phyloP scores from a whole-genome alignment of 164 flowering plant species.

The Stephania cephalantha region DNA sequence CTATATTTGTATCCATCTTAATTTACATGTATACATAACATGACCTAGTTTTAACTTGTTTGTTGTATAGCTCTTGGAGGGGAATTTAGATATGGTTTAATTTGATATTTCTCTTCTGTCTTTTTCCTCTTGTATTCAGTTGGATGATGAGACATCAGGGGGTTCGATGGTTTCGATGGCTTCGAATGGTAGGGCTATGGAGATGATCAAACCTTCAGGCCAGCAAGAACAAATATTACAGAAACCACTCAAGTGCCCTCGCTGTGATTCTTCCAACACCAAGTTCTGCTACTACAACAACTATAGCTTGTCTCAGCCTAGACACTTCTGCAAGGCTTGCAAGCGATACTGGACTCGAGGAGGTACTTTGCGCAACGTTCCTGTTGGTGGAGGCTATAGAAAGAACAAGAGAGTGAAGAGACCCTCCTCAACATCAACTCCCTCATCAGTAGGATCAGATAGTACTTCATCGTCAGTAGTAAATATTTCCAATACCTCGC shows the following conservation, averaged over 20 bases:
- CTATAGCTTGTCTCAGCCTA: constrained; percentile 75
- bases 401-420: constrained; percentile 62
- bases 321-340: constrained; percentile 84
- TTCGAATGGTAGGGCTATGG: constrained; percentile 14
- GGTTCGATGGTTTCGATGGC: constrained; percentile 7
- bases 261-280: constrained; percentile 78
- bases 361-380: constrained; percentile 75
- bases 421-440: constrained; percentile 18
- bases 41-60: constrained; percentile 19
- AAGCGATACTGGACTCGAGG: constrained; percentile 86
- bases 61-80: constrained; percentile 24
- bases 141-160: neutral
- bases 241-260: constrained; percentile 49
- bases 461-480: neutral
- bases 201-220: constrained; percentile 7
- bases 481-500: constrained; percentile 4
- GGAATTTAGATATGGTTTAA: constrained; percentile 14
- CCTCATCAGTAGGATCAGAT: constrained; percentile 14
- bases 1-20: neutral
- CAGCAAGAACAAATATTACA: constrained; percentile 12
- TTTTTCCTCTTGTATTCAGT: constrained; percentile 8
- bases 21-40: neutral
- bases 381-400: constrained; percentile 76
- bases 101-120: constrained; percentile 3
- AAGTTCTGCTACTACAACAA: constrained; percentile 89